Evolutionary conservation across 371 early-diverging fungal species (phyloP), one percentile per base, ranked within the genome.

Genomic region (Zopfochytrium polystomum): DNA sequence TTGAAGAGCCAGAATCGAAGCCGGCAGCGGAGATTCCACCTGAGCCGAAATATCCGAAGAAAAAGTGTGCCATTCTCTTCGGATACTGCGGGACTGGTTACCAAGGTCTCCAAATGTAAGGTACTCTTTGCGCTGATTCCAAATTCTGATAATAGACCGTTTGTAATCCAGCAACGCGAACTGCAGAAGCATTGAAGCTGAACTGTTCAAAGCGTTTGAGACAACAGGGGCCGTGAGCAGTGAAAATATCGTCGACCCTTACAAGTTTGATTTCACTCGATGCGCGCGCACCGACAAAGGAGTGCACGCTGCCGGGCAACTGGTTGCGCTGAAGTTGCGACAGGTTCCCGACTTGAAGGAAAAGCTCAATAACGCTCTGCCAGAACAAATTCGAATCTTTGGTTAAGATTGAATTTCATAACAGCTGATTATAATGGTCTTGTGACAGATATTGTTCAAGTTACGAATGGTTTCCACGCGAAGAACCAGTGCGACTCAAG

Each of bases 231-330:
- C 66, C 4, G 74, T 77, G 18, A 55, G 61, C n/a, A 35, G 52
- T 49, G 78, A 73, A 48, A 75, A 72, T 49, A 62, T 73, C 5
- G 51, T 59, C 44, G 62, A 65, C 32, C 70, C 70, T 1, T n/a
- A 23, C 9, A 48, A 93, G 87, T 78, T 87, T 30, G 78, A 81
- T 29, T 80, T 92, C 68, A 72, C 76, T 80, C 77, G 99, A 52
- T 88, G 95, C 2, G 98, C 97, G 2, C 81, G 99, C 27, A 99
- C 99, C 0, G 99, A 99, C 73, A 99, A 99, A 77, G 99, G 99
- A 13, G 99, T 99, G 0, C 98, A 97, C 72, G 99, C 99, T 26
- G 93, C 92, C 27, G 93, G 98, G 31, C 93, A 97, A 59, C 87
- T 99, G 1, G 86, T 96, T 25, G 88, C 93, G 1, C 67, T 90